Percentiles rank a stretch among this genome's conserved stretches.
Conservation (phyloP, 495 filamentous ascomycete species). For the Penicillium pulvis region DNA sequence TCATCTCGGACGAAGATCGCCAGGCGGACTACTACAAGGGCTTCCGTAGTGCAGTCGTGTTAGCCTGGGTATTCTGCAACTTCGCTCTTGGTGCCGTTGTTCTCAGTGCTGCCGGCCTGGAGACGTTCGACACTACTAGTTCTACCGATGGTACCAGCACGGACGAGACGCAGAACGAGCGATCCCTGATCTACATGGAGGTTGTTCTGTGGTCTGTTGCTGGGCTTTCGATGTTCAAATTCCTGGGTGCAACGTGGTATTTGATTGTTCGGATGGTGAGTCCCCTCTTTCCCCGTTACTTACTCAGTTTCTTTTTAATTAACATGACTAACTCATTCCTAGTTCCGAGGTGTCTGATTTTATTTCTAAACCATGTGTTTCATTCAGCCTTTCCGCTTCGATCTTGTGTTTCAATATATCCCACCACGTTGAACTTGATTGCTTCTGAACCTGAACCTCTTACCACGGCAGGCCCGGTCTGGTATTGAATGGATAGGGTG, state of each 20-base stretch:
- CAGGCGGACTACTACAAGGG: constrained; percentile 99
- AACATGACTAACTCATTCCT: constrained; percentile 20
- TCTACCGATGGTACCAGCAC: constrained; percentile 27
- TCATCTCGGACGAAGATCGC: constrained; percentile 65
- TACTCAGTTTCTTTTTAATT: background rate
- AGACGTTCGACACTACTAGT: constrained; percentile 53
- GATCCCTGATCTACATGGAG: constrained; percentile 79
- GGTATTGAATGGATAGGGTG: constrained; percentile 26
- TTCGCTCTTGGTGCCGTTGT: constrained; percentile 89
- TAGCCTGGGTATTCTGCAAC: constrained; percentile 97
- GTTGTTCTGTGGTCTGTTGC: constrained; percentile 94
- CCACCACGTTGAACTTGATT: constrained; percentile 11
- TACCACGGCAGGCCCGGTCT: constrained; percentile 40
- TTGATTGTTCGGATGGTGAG: constrained; percentile 81
- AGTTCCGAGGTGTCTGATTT: constrained; percentile 56
- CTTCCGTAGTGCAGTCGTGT: constrained; percentile 86
- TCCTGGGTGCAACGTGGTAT: constrained; percentile 91
- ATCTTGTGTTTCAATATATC: constrained; percentile 27
- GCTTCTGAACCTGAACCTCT: constrained; percentile 9
- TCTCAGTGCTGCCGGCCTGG: constrained; percentile 77
- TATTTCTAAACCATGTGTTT: constrained; percentile 18
- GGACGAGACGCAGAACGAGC: constrained; percentile 48
- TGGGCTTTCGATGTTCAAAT: constrained; percentile 82
- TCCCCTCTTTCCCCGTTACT: background rate
- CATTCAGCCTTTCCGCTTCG: constrained; percentile 20